A percentile compares a stretch with the other conserved stretches of the same genome.
Conservation (phyloP, 495 filamentous ascomycete genomes). For the Parathielavia appendiculata region DNA sequence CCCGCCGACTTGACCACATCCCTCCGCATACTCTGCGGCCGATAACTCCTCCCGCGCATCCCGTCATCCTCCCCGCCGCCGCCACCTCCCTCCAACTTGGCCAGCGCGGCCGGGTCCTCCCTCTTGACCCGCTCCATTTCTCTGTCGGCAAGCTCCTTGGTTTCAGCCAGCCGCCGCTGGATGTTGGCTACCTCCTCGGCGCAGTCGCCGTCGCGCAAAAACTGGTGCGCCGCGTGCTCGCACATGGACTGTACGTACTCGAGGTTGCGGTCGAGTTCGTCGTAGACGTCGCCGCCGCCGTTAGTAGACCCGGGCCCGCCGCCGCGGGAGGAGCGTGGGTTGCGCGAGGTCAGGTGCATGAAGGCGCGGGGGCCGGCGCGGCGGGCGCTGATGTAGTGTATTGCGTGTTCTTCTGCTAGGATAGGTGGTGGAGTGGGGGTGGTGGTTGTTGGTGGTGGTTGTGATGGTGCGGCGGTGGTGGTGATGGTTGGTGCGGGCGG, state of each 20-base stretch:
- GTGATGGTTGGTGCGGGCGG: slow-evolving; percentile 1
- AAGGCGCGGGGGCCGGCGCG: slow-evolving; percentile 19
- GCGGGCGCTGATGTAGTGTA: slow-evolving; percentile 34
- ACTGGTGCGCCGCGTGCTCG: slow-evolving; percentile 81
- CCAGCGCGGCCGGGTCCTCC: slow-evolving; percentile 31
- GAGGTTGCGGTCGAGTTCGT: slow-evolving; percentile 67
- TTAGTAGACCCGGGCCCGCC: too few relatives aligned
- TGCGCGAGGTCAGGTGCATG: slow-evolving; percentile 23
- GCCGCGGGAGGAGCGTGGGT: too few relatives aligned
- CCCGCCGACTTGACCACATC: slow-evolving; percentile 16
- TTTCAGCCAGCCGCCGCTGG: slow-evolving; percentile 52
- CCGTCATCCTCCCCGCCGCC: slow-evolving; percentile 12
- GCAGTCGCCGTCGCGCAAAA: slow-evolving; percentile 79
- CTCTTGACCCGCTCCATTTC: slow-evolving; percentile 52
- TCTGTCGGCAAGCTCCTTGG: slow-evolving; percentile 52
- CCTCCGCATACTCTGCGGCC: slow-evolving; percentile 33
- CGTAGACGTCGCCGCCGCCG: slow-evolving; percentile 50
- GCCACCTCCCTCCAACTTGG: slow-evolving; percentile 15
- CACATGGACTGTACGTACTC: slow-evolving; percentile 75
- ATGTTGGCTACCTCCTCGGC: slow-evolving; percentile 64
- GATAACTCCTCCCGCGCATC: slow-evolving; percentile 23
- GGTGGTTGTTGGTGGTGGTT: not conserved
- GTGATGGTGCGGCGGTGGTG: slow-evolving; percentile 25
- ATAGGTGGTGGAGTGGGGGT: not conserved
- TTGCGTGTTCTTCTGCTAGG: slow-evolving; percentile 14